Evolutionary conservation across 805 yeast genomes (phyloP), one percentile per base, ranked within the genome.

Genomic region (Candida pseudofarinosa): DNA sequence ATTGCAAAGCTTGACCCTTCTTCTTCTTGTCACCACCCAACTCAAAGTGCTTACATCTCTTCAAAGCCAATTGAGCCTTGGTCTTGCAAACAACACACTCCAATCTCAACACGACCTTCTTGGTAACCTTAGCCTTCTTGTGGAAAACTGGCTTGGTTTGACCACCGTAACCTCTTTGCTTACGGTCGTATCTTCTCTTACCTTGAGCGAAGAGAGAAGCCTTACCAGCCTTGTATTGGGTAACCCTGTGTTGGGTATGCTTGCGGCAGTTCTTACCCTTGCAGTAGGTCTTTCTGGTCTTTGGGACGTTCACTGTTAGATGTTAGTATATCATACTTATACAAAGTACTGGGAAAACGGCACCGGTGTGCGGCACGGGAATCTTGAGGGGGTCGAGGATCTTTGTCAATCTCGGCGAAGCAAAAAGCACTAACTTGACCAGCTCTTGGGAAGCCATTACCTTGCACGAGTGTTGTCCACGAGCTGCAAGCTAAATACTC

Each of bases 141-240:
- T 89, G 98, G 97, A 93, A 93, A 79, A 93, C 85, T 73, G 84
- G 99, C 83, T 89, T 93, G 79, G 99, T 93, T 82, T 93, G 99
- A 88, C 99, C 99, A 88, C 99, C 99, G 80, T 83, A 93, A 89
- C 99, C 99, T 67, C 86, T 73, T 82, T 93, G 99, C 80, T 93
- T 93, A 80, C 99, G 96, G 91, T 93, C 99, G 82, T 93, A 93
- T 83, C 99, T 90, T 84, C 99, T 89, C 91, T 95, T 93, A 85
- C 99, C 99, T 81, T 93, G 98, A 64, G 98, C 97, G 72, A 83
- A 89, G 67, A 90, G 84, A 58, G 98, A 91, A 74, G 99, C 98
- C 83, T 93, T 93, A 80, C 99, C 99, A 73, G 98, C 96, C 79
- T 93, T 93, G 95, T 93, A 93, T 83, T 93, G 99, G 77, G 99